A percentile compares a stretch with the other conserved stretches of the same genome.
Evolutionary conservation across 495 filamentous ascomycete genomes (phyloP).

Genomic region (Aspergillus baeticus): DNA sequence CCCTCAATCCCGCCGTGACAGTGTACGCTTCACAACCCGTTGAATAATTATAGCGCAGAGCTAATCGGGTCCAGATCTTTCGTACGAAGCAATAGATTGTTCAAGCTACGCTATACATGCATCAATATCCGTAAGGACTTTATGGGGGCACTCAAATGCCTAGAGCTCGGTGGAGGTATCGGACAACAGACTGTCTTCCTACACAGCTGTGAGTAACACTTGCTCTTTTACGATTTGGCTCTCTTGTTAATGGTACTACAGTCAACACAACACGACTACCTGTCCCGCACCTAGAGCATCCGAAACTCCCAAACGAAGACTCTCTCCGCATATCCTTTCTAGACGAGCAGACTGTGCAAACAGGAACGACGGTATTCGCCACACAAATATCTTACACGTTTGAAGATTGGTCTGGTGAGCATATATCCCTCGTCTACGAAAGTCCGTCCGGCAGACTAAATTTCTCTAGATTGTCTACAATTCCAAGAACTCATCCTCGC

Average conservation of each 20-base stretch:
- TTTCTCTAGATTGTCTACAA: conserved; percentile 33
- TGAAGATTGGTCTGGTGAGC: conserved; percentile 43
- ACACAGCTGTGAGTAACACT: conserved; percentile 37
- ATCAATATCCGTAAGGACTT: conserved; percentile 46
- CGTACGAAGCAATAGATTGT: conserved; percentile 36
- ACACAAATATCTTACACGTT: conserved; percentile 47
- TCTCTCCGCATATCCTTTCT: conserved; percentile 44
- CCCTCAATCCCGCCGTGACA: conserved; percentile 38
- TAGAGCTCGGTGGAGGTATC: conserved; percentile 40
- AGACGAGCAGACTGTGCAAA: conserved; percentile 46
- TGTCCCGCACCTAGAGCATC: conserved; percentile 47
- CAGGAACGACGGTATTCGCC: conserved; percentile 39
- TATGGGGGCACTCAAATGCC: conserved; percentile 35
- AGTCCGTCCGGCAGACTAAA: neutral
- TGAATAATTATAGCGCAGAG: neutral
- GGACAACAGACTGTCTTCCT: conserved; percentile 42
- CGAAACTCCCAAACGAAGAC: conserved; percentile 33
- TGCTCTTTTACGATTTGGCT: neutral
- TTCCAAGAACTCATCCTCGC: conserved; percentile 46
- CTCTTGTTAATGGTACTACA: conserved; percentile 7
- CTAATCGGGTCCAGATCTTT: conserved; percentile 33
- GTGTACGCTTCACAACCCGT: conserved; percentile 27
- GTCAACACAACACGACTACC: conserved; percentile 43
- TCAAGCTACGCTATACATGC: conserved; percentile 42
- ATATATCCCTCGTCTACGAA: neutral